Percentiles rank a stretch among this genome's conserved stretches.
These are phyloP conservation scores for Solanum pimpinellifolium DNA, from an alignment of 257 asterid genomes.

Conservation along the genomic window DNA sequence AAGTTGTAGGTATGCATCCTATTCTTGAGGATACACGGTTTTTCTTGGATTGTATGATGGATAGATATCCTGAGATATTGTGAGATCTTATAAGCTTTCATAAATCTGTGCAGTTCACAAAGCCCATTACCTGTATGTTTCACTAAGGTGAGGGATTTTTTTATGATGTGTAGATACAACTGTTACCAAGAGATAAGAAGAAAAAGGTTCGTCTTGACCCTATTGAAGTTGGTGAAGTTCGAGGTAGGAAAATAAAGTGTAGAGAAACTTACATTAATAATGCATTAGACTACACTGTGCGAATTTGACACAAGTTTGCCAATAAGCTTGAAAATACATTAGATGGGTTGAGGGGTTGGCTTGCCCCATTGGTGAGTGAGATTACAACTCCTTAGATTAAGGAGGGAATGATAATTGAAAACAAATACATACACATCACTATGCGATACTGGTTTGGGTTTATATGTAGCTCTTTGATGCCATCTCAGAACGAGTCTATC, in stretches of 20 bases:
- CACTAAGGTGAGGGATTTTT: not conserved
- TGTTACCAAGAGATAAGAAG: not conserved
- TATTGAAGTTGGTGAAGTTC: too few relatives aligned
- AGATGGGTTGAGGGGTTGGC: not conserved
- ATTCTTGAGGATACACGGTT: not conserved
- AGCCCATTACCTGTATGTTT: not conserved
- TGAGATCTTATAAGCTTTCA: not conserved
- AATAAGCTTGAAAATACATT: not conserved
- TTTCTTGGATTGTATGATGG: not conserved
- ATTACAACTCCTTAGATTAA: not conserved
- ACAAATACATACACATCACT: not conserved
- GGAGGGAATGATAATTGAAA: not conserved
- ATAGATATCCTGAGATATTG: not conserved
- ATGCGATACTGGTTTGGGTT: not conserved
- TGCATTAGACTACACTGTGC: not conserved
- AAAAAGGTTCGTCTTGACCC: not conserved
- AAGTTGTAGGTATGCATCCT: not conserved
- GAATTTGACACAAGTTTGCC: not conserved
- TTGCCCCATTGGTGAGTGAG: not conserved
- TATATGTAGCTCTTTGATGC: not conserved
- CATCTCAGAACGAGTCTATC: not conserved
- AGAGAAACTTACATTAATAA: not conserved
- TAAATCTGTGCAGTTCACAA: not conserved
- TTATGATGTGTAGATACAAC: fast-evolving
- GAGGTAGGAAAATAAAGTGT: not conserved